Conservation (phyloP, 164 flowering plant species). For the Piper betle region DNA sequence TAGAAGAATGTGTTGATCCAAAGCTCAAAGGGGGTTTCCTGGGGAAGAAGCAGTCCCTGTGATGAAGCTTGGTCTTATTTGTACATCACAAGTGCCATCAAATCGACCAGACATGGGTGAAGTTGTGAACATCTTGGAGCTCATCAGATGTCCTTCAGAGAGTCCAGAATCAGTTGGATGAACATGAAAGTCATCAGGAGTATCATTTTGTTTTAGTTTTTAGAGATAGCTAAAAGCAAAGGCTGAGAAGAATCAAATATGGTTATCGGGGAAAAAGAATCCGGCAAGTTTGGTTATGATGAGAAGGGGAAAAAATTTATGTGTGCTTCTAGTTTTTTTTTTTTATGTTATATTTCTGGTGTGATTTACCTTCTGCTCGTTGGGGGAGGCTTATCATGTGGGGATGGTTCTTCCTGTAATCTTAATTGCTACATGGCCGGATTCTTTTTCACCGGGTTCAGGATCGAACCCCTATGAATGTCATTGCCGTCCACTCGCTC, state of each 20-base stretch:
- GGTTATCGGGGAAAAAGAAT: slow-evolving; percentile 60
- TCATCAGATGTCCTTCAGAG: slow-evolving; percentile 74
- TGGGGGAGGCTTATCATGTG: background rate
- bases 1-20: slow-evolving; percentile 66
- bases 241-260: slow-evolving; percentile 1
- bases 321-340: slow-evolving; percentile 11
- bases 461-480: slow-evolving; percentile 15
- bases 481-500: background rate
- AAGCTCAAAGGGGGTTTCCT: slow-evolving; percentile 58
- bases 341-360: slow-evolving; percentile 6
- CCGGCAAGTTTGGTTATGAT: slow-evolving; percentile 27
- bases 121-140: slow-evolving; percentile 78
- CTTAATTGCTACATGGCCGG: slow-evolving; percentile 27
- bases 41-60: slow-evolving; percentile 78
- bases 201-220: background rate
- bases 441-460: slow-evolving; percentile 69
- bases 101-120: slow-evolving; percentile 90
- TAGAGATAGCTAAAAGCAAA: slow-evolving; percentile 1
- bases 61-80: slow-evolving; percentile 74
- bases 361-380: slow-evolving; percentile 2
- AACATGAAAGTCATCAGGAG: slow-evolving; percentile 6
- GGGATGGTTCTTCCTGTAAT: slow-evolving; percentile 5
- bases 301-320: slow-evolving; percentile 5
- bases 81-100: slow-evolving; percentile 95
- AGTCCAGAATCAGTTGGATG: slow-evolving; percentile 46